A percentile compares a stretch with the other conserved stretches of the same genome.
These are phyloP conservation scores for Rhizopogon vesiculosus DNA, from an alignment of 768 basidiomycete species.

Conservation along the genomic window DNA sequence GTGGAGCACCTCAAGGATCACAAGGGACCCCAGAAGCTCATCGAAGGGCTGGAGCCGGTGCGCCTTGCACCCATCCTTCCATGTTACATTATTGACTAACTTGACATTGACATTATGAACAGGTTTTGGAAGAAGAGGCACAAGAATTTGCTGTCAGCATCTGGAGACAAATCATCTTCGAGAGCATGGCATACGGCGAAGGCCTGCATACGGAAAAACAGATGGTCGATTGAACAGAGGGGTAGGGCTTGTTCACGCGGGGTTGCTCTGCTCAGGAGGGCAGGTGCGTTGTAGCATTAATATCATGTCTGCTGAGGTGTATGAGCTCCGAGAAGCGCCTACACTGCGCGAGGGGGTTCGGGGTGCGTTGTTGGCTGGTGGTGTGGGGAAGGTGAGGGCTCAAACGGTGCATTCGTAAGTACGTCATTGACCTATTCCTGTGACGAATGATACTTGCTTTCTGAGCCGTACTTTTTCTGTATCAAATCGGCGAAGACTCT, in stretches of 20 bases:
- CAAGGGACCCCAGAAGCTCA: slow-evolving; percentile 77
- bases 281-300: slow-evolving; percentile 64
- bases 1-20: slow-evolving; percentile 91
- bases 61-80: slow-evolving; percentile 23
- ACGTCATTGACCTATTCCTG: slow-evolving; percentile 44
- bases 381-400: background rate
- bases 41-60: slow-evolving; percentile 90
- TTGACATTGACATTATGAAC: background rate
- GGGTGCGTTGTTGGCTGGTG: background rate
- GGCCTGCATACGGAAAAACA: slow-evolving; percentile 83
- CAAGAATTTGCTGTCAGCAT: slow-evolving; percentile 68
- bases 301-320: slow-evolving; percentile 35
- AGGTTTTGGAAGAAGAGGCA: slow-evolving; percentile 95
- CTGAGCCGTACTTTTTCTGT: slow-evolving; percentile 9
- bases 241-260: slow-evolving; percentile 11
- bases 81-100: slow-evolving; percentile 1
- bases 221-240: slow-evolving; percentile 57
- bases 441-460: slow-evolving; percentile 35
- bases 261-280: slow-evolving; percentile 28
- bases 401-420: slow-evolving; percentile 42
- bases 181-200: slow-evolving; percentile 90
- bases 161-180: slow-evolving; percentile 93
- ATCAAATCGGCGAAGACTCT: background rate
- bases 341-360: slow-evolving; percentile 8
- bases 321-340: slow-evolving; percentile 22